Base-by-base conservation (phyloP, 2,329 filamentous ascomycete genomes). In the Epichloe sp. region DNA sequence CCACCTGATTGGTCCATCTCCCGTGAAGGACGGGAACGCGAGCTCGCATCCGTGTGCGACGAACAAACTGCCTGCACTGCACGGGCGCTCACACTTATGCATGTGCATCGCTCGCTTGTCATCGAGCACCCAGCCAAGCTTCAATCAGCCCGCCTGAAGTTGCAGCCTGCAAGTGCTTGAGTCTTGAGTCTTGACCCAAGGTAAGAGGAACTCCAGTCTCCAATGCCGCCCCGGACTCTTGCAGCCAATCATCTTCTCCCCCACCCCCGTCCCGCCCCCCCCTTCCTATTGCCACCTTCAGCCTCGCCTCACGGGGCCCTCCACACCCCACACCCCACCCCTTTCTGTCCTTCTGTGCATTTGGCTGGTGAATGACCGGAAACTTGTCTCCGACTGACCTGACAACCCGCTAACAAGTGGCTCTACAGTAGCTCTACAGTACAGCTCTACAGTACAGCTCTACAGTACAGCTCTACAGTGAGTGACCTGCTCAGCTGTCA, bases 401-500 rank as follows among this genome's bases (percentile, higher is more conserved):
- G 31, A 46, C 44, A 43, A n/a, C 7, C 17, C 11, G 19, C 36
- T 14, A 49, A 44, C 40, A 10, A 3, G 21, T 21, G 2, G 19
- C 19, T 19, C 19, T 19, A 19, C 19, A 19, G 19, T 23, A 1
- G 21, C 21, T 23, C 21, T 5, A 34, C 40, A 10, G 40, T 10
- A 3, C 3, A n/a, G 21, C 26, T 44, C 43, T 34, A 44, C 26
- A 26, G 26, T n/a, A n/a, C n/a, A n/a, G 17, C 19, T 19, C 19
- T 19, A 19, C 19, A 19, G 19, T 19, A 19, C 2, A 10, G 23
- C 23, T 8, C 7, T 26, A 8, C 26, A 31, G 26, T 1, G 26
- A 35, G 47, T 37, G 47, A 49, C 47, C 47, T 44, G 31, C 40
- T 43, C 48, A 38, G 41, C 47, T 38, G 41, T 38, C 48, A 38